Conservation (phyloP, 2,329 filamentous ascomycete species). For the Didymella lethalis region DNA sequence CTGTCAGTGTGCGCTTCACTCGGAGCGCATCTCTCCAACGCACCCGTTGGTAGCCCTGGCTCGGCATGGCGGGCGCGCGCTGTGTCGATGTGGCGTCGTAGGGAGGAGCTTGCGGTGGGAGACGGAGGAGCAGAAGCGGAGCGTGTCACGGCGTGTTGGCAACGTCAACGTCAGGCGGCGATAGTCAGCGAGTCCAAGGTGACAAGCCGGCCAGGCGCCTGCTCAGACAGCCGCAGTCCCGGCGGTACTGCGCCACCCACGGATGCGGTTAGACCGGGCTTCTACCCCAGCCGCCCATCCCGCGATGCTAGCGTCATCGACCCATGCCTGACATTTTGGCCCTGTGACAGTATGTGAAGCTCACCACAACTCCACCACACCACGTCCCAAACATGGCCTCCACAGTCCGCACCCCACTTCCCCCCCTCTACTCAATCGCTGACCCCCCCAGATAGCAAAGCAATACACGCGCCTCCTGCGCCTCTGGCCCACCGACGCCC, state of each 20-base stretch:
- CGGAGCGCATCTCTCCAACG: constrained; percentile 26
- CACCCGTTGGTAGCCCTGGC: constrained; percentile 60
- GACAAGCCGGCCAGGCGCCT: not conserved
- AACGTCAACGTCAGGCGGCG: constrained; percentile 4
- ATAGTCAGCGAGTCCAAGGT: constrained; percentile 13
- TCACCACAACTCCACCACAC: not conserved
- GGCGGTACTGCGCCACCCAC: not conserved
- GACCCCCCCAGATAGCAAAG: constrained; percentile 44
- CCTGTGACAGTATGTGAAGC: not conserved
- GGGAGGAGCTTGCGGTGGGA: not conserved
- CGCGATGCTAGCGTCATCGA: not conserved
- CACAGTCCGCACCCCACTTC: constrained; percentile 18
- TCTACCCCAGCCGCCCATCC: not conserved
- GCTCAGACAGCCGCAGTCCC: not conserved
- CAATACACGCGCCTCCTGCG: constrained; percentile 60
- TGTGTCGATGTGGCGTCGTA: not conserved
- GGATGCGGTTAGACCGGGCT: not conserved
- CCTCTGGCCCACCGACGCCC: constrained; percentile 60
- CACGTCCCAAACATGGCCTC: constrained; percentile 29
- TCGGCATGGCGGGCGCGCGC: constrained; percentile 48
- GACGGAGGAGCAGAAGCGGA: not conserved
- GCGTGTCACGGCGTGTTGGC: not conserved
- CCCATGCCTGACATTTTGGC: not conserved
- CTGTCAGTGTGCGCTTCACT: constrained; percentile 4
- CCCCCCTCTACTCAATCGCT: no score